phyloP scores from a whole-genome alignment of 2,329 filamentous ascomycete genomes.

The Nemania sp. region DNA sequence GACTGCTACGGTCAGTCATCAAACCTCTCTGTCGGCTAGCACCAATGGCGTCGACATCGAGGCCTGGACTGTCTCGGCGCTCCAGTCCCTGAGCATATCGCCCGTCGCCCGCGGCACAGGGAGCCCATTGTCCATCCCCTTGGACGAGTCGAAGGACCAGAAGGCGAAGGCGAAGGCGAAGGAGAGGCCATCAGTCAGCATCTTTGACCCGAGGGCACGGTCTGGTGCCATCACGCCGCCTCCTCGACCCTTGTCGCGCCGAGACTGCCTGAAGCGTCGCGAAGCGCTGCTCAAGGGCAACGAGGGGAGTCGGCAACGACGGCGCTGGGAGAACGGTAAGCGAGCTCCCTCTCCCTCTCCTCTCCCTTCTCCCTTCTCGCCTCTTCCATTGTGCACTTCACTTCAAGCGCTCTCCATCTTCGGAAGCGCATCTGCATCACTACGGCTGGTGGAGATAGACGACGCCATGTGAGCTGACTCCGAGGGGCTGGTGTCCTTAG shows the following conservation, averaged over 20 bases:
- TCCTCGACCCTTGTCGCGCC: slow-evolving; percentile 51
- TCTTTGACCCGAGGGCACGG: slow-evolving; percentile 36
- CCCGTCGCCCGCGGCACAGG: slow-evolving; percentile 63
- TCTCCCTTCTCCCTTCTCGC: slow-evolving; percentile 8
- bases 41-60: slow-evolving; percentile 61
- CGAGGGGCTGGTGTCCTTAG: slow-evolving; percentile 49
- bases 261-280: slow-evolving; percentile 64
- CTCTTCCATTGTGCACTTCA: too few relatives aligned
- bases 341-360: slow-evolving; percentile 34
- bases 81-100: slow-evolving; percentile 60
- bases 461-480: neutral
- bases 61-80: slow-evolving; percentile 66
- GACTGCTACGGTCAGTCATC: neutral
- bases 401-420: neutral
- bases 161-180: slow-evolving; percentile 32
- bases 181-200: slow-evolving; percentile 35
- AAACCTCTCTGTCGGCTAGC: slow-evolving; percentile 26
- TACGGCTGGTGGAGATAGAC: neutral
- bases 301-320: slow-evolving; percentile 82
- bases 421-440: neutral
- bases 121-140: slow-evolving; percentile 72
- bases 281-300: slow-evolving; percentile 86
- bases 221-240: slow-evolving; percentile 40
- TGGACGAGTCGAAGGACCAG: slow-evolving; percentile 71
- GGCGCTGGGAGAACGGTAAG: slow-evolving; percentile 93